These are phyloP conservation scores for Hypoxylon sp. DNA, from an alignment of 2,329 filamentous ascomycete genomes.

Conservation along the genomic window DNA sequence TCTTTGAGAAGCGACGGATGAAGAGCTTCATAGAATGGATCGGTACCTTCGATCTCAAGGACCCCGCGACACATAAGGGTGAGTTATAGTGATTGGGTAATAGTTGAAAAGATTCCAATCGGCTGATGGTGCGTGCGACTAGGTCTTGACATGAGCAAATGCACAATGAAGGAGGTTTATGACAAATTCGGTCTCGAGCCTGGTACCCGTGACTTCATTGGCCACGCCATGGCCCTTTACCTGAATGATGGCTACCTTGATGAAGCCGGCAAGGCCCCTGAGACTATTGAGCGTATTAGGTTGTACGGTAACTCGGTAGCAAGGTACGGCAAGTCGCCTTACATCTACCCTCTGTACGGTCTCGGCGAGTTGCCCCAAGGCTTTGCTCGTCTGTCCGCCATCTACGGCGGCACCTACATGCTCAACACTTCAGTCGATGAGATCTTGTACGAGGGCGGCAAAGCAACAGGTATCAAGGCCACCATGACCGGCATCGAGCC, in stretches of 20 bases:
- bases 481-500: slow-evolving; percentile 89
- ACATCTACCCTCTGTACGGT: slow-evolving; percentile 99
- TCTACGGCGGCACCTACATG: slow-evolving; percentile 99
- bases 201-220: slow-evolving; percentile 93
- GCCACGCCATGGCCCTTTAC: slow-evolving; percentile 98
- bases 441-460: slow-evolving; percentile 84
- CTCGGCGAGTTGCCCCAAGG: slow-evolving; percentile 97
- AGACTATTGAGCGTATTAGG: slow-evolving; percentile 91
- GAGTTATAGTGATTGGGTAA: slow-evolving; percentile 50
- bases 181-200: slow-evolving; percentile 96
- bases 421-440: slow-evolving; percentile 96
- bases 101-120: background rate
- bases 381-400: slow-evolving; percentile 96
- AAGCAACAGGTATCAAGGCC: slow-evolving; percentile 95
- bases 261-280: slow-evolving; percentile 79
- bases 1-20: slow-evolving; percentile 97
- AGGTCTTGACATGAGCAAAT: slow-evolving; percentile 84
- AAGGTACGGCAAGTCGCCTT: slow-evolving; percentile 97
- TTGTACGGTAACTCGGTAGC: slow-evolving; percentile 98
- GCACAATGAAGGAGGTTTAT: slow-evolving; percentile 98
- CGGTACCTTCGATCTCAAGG: slow-evolving; percentile 84
- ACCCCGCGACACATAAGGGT: slow-evolving; percentile 93
- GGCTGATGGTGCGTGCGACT: slow-evolving; percentile 25
- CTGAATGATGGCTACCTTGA: slow-evolving; percentile 90
- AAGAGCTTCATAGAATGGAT: slow-evolving; percentile 98